A percentile compares a stretch with the other conserved stretches of the same genome.
Conservation (phyloP, 2,329 filamentous ascomycete species). For the Massarina eburnea region DNA sequence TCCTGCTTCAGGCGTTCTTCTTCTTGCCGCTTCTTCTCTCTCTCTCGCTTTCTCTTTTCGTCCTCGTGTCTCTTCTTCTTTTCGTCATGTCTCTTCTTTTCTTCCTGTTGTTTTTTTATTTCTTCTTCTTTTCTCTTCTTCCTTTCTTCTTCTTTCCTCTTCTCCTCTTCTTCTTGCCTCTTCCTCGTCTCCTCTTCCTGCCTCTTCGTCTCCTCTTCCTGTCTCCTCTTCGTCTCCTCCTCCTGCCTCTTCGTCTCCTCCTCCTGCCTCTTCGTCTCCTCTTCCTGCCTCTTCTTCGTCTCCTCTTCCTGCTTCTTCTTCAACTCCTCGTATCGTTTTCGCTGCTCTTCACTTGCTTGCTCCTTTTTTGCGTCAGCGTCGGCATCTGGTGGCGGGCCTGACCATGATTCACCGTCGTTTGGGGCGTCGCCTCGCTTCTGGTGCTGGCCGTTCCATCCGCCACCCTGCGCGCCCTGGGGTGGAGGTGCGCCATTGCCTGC, state of each 20-base stretch:
- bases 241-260: constrained; percentile 49
- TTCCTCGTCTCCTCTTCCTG: constrained; percentile 20
- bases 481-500: constrained; percentile 33
- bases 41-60: constrained; percentile 49
- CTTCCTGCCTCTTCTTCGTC: constrained; percentile 66
- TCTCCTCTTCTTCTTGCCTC: constrained; percentile 31
- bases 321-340: constrained; percentile 39
- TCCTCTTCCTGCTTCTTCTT: constrained; percentile 48
- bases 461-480: constrained; percentile 27
- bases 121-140: constrained; percentile 44
- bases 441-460: constrained; percentile 30
- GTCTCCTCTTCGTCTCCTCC: constrained; percentile 45
- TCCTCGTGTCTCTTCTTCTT: constrained; percentile 68
- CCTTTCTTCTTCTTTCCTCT: constrained; percentile 37
- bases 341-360: constrained; percentile 43
- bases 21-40: constrained; percentile 49
- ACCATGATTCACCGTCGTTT: constrained; percentile 33
- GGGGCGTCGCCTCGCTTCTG: constrained; percentile 36
- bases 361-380: constrained; percentile 17
- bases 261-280: constrained; percentile 52
- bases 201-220: constrained; percentile 44
- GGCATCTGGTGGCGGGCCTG: constrained; percentile 17
- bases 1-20: constrained; percentile 49
- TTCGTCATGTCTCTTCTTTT: constrained; percentile 46
- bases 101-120: constrained; percentile 40